Evolutionary conservation across 1,139 yeast species (phyloP), one percentile per base, ranked within the genome.

Genomic region (Petasospora rhodanensis): DNA sequence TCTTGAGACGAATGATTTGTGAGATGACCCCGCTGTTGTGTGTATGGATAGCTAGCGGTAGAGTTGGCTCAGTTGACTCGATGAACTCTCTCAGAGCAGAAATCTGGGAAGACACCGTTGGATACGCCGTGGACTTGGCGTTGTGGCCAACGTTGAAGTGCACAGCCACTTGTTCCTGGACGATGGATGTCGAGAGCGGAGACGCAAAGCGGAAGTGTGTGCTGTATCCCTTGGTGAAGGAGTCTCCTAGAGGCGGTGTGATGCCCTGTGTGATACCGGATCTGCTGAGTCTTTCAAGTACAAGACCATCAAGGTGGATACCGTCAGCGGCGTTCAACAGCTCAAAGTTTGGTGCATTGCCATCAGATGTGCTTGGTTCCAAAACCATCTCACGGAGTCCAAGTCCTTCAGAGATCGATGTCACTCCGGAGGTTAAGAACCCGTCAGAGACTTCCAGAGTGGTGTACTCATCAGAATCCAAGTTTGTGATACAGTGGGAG

Each of bases 241-340:
- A 25, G 10, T 22, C 14, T 6, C 35, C 35, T 4, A 28, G 11
- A 11, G 35, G 35, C 4, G 32, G 29, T 7, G 29, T 22, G 4
- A 32, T 20, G 10, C 35, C 35, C 15, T 32, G 28, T 14, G 35
- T 32, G 16, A 32, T 21, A 12, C 35, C 35, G n/a, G 13, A 15
- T 8, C 35, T 18, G 20, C 28, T 28, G 22, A 32, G 17, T 14
- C 32, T 32, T 20, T 32, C 35, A n/a, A 24, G 14, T 5, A 13
- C 7, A 8, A 32, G 17, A 7, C 35, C 35, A 28, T 28, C 35
- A 12, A 32, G 19, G 10, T 28, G 28, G 4, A 32, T 14, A 11
- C 35, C 35, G 18, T 32, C 35, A 18, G 35, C 35, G 11, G 35
- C 35, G 12, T 29, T 16, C 10, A 32, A 26, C 6, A 28, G 16